Evolutionary conservation across 2,329 filamentous ascomycete genomes (phyloP).

Genomic region (Fusarium bactridioides): DNA sequence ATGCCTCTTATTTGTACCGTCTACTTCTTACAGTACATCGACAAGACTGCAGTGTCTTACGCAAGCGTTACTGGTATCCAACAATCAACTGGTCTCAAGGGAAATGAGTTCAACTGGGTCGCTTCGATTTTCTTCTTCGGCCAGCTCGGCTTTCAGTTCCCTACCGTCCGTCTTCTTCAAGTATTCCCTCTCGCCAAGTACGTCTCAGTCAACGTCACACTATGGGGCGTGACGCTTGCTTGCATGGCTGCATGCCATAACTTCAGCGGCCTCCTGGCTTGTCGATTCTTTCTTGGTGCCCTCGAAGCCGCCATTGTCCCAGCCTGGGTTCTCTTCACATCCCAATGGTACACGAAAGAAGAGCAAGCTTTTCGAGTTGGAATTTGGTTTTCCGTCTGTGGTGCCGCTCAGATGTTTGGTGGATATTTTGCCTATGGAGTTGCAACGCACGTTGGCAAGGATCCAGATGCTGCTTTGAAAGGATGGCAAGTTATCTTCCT

Average conservation of each 20-base stretch:
- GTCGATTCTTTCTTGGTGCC: constrained; percentile 2
- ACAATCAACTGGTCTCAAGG: constrained; percentile 47
- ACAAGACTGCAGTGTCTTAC: constrained; percentile 39
- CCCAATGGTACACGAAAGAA: constrained; percentile 34
- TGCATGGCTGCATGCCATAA: constrained; percentile 1
- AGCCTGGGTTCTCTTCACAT: constrained; percentile 28
- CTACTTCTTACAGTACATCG: constrained; percentile 39
- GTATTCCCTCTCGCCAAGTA: not conserved
- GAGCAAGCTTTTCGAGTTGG: constrained; percentile 33
- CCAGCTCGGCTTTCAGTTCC: constrained; percentile 49
- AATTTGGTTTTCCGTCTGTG: constrained; percentile 34
- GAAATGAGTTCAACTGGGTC: constrained; percentile 54
- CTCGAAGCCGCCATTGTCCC: not conserved
- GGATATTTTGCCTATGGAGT: constrained; percentile 36
- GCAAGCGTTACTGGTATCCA: constrained; percentile 37
- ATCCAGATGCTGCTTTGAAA: not conserved
- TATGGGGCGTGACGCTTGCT: not conserved
- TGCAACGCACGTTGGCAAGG: constrained; percentile 25
- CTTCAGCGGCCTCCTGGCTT: not conserved
- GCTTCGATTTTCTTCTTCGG: constrained; percentile 44
- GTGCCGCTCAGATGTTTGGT: constrained; percentile 32
- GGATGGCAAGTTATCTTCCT: not conserved
- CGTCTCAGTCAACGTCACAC: not conserved
- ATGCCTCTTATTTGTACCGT: constrained; percentile 37
- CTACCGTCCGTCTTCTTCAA: constrained; percentile 49